Percentiles rank a stretch among this genome's conserved stretches.
Evolutionary conservation across 2,329 filamentous ascomycete genomes (phyloP).

Genomic region (Catunica adiposa): DNA sequence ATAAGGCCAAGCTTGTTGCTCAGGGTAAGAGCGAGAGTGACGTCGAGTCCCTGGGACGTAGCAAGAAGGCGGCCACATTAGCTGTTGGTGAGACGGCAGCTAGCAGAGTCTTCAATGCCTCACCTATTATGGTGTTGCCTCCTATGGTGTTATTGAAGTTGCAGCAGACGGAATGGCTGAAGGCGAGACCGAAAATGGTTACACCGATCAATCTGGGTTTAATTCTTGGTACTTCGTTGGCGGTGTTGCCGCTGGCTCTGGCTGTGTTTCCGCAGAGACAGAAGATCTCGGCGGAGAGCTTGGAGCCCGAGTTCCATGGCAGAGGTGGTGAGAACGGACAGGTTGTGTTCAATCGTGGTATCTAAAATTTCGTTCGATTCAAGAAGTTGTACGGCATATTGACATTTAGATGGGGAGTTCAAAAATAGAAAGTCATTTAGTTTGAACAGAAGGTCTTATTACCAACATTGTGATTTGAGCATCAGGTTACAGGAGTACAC

Average conservation of each 20-base stretch:
- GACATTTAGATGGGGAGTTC: background rate
- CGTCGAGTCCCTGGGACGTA: slow-evolving; percentile 63
- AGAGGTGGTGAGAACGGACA: slow-evolving; percentile 61
- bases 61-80: slow-evolving; percentile 69
- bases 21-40: slow-evolving; percentile 48
- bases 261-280: slow-evolving; percentile 88
- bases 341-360: slow-evolving; percentile 94
- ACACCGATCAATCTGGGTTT: slow-evolving; percentile 73
- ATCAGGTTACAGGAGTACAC: too few species aligned
- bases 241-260: slow-evolving; percentile 75
- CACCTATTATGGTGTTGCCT: slow-evolving; percentile 92
- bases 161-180: slow-evolving; percentile 71
- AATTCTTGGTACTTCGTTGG: slow-evolving; percentile 73
- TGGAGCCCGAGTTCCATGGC: slow-evolving; percentile 79
- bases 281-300: slow-evolving; percentile 52
- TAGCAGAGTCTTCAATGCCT: slow-evolving; percentile 81
- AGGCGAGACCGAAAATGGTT: slow-evolving; percentile 52
- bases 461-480: too few species aligned
- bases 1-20: slow-evolving; percentile 40
- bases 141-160: slow-evolving; percentile 71
- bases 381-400: background rate
- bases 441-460: too few species aligned
- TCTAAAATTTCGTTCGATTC: slow-evolving; percentile 31
- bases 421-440: too few species aligned
- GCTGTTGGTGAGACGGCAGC: slow-evolving; percentile 88